Evolutionary conservation across 1,284 basidiomycete species (phyloP).

Genomic region (Irpex rosettiformis): DNA sequence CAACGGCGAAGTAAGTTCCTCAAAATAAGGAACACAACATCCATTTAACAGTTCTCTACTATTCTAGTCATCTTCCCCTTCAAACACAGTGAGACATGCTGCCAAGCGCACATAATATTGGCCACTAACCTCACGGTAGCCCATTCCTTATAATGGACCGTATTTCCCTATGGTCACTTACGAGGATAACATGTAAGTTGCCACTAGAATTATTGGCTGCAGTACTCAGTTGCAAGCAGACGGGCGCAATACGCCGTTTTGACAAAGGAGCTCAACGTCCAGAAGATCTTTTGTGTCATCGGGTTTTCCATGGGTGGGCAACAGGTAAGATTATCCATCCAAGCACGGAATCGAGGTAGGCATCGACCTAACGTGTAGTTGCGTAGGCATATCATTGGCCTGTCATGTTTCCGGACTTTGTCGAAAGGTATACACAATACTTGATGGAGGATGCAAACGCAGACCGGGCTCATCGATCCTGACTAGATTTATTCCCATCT

Average conservation of each 20-base stretch:
- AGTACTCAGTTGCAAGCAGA: conserved; percentile 25
- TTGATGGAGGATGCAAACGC: background rate
- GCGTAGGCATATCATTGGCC: conserved; percentile 58
- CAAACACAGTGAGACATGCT: conserved; percentile 18
- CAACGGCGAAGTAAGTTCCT: conserved; percentile 47
- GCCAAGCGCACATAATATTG: background rate
- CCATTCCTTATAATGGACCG: conserved; percentile 37
- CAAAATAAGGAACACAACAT: conserved; percentile 3
- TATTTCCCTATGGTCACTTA: conserved; percentile 43
- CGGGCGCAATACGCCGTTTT: conserved; percentile 55
- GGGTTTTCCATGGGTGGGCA: conserved; percentile 66
- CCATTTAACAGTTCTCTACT: background rate
- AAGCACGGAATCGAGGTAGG: background rate
- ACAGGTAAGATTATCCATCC: conserved; percentile 34
- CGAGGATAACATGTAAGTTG: conserved; percentile 55
- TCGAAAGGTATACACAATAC: conserved; percentile 38
- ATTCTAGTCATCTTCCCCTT: conserved; percentile 55
- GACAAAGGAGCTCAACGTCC: conserved; percentile 43
- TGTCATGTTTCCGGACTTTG: conserved; percentile 54
- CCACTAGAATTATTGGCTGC: background rate
- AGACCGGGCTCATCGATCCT: conserved; percentile 11
- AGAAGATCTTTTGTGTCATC: conserved; percentile 47
- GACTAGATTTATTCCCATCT: conserved; percentile 44
- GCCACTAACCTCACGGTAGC: conserved; percentile 21
- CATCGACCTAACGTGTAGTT: background rate